phyloP scores from a whole-genome alignment of 2,329 filamentous ascomycete genomes.

The Venturiaceae sp. region DNA sequence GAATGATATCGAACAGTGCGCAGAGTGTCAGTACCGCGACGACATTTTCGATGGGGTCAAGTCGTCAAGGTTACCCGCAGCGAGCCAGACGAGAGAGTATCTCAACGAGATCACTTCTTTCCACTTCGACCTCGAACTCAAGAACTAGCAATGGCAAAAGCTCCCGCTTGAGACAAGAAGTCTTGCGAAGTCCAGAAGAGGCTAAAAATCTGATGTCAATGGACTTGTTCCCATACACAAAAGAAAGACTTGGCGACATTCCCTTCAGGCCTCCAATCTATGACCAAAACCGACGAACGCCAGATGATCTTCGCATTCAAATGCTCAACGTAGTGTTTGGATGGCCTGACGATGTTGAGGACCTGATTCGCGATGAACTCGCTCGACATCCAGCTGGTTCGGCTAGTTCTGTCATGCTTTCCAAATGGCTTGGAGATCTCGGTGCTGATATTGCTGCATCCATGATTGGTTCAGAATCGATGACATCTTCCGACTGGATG shows the following conservation, averaged over 20 bases:
- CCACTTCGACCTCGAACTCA: constrained; percentile 2
- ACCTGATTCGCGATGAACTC: constrained; percentile 74
- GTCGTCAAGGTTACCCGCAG: constrained; percentile 7
- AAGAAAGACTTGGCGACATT: constrained; percentile 70
- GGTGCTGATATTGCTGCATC: constrained; percentile 72
- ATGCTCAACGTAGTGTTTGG: constrained; percentile 95
- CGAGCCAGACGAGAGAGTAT: constrained; percentile 24
- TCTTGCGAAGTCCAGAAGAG: constrained; percentile 69
- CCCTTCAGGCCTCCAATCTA: constrained; percentile 64
- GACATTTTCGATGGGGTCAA: constrained; percentile 25
- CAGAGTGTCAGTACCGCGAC: constrained; percentile 22
- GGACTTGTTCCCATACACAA: constrained; percentile 81
- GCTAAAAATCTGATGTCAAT: constrained; percentile 44
- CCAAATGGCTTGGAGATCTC: constrained; percentile 87
- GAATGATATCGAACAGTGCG: constrained; percentile 12
- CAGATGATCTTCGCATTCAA: constrained; percentile 73
- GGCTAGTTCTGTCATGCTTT: constrained; percentile 68
- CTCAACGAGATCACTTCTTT: constrained; percentile 31
- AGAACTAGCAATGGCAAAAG: constrained; percentile 21
- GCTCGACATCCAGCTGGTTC: constrained; percentile 45
- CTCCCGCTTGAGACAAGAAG: constrained; percentile 71
- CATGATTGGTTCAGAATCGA: constrained; percentile 66
- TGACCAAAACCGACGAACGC: constrained; percentile 28
- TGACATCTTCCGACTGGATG: constrained; percentile 96
- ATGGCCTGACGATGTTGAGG: constrained; percentile 78